A percentile compares a stretch with the other conserved stretches of the same genome.
phyloP scores from a whole-genome alignment of 202 grass and related monocot genomes.

The Musa balbisiana region DNA sequence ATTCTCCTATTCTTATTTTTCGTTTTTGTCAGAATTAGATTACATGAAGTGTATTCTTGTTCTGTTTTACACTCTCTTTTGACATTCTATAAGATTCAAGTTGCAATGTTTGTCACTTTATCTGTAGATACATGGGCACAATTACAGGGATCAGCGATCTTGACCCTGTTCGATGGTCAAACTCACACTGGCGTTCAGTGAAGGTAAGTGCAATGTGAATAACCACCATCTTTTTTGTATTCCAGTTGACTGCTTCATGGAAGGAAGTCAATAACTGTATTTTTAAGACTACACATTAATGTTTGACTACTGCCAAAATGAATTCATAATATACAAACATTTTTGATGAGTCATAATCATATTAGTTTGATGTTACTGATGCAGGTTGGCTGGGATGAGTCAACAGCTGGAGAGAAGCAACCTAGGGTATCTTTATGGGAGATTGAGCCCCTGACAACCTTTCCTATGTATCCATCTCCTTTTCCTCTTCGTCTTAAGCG shows the following conservation, averaged over 20 bases:
- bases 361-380: not conserved
- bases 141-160: slow-evolving; percentile 20
- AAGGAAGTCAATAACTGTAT: not conserved
- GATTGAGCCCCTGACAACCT: slow-evolving; percentile 17
- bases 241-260: not conserved
- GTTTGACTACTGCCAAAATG: not conserved
- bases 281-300: not conserved
- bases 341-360: not conserved
- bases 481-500: slow-evolving; percentile 19
- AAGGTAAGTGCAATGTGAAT: not conserved
- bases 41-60: not conserved
- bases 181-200: slow-evolving; percentile 19
- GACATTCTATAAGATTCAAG: not conserved
- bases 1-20: not conserved
- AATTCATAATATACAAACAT: not conserved
- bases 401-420: slow-evolving; percentile 18
- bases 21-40: not conserved
- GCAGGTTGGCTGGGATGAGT: slow-evolving; percentile 23
- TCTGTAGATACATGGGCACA: slow-evolving; percentile 21
- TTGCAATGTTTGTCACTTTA: not conserved
- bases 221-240: not conserved
- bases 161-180: slow-evolving; percentile 19
- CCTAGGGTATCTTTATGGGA: slow-evolving; percentile 23
- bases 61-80: not conserved
- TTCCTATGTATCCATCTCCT: slow-evolving; percentile 18